Evolutionary conservation across 1,139 yeast species (phyloP), one percentile per base, ranked within the genome.

Genomic region (Diutina siamensis): DNA sequence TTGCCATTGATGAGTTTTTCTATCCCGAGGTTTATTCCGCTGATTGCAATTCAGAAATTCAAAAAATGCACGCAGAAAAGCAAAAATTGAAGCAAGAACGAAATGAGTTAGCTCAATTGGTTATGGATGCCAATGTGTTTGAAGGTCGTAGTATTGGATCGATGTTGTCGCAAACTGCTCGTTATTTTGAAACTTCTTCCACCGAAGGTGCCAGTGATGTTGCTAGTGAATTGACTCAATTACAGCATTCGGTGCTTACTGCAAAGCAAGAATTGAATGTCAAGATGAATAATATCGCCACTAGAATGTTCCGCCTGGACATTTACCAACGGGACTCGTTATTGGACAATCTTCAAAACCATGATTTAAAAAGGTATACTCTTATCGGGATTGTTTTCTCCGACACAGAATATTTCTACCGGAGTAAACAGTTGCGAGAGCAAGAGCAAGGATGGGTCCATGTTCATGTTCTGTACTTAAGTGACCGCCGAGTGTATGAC

Each of bases 401-500:
- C 2, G 42, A 38, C 13, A 38, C 31, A 19, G 42, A 38, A 10
- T 38, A 38, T 32, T 38, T 38, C 7, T 38, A 38, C 32, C 42
- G 42, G 9, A n/a, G 28, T 9, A 38, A 38, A 12, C 10, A 25
- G 18, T 21, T 35, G 13, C 33, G 9, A n/a, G 20, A 22, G 8
- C 31, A 22, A 4, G 31, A 25, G 18, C 20, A 25, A 9, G 17
- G 28, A n/a, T 38, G 42, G 42, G 31, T 22, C n/a, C 42, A 38
- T 22, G 18, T 38, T n/a, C 28, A 25, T 9, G 42, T 25, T 5
- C 42, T 25, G 42, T 20, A 17, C n/a, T 9, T 17, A 3, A 18
- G 28, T n/a, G 28, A 25, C 12, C 20, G 21, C 28, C 20, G 32
- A 18, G 42, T 38, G 13, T 13, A n/a, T 17, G 42, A 25, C 21